Conservation (phyloP, 2,329 filamentous ascomycete species). For the Diaporthe ilicicola region DNA sequence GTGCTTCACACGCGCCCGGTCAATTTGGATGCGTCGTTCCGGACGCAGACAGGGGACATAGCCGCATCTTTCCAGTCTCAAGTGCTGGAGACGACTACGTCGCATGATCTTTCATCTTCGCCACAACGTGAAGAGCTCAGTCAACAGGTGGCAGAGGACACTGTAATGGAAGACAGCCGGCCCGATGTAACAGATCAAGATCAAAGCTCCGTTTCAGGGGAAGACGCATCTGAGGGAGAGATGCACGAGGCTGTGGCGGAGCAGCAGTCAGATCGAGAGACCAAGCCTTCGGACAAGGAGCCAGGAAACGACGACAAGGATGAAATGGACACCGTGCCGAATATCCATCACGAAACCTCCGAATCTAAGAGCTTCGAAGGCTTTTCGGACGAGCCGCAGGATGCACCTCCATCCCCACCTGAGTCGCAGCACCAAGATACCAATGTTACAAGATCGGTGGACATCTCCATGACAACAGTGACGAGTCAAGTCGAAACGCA, state of each 20-base stretch:
- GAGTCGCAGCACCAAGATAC: slow-evolving; percentile 2
- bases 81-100: neutral
- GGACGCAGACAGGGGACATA: slow-evolving; percentile 3
- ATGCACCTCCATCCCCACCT: slow-evolving; percentile 17
- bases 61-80: slow-evolving; percentile 9
- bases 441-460: neutral
- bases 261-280: neutral
- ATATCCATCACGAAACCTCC: neutral
- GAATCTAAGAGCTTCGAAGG: neutral
- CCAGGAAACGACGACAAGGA: neutral
- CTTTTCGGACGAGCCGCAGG: neutral
- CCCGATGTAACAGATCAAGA: neutral
- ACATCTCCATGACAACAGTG: slow-evolving; percentile 22
- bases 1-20: slow-evolving; percentile 3
- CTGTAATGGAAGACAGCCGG: neutral
- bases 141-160: neutral
- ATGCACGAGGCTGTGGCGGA: neutral
- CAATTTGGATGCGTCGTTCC: neutral
- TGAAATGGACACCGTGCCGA: neutral
- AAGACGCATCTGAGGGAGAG: slow-evolving; percentile 13
- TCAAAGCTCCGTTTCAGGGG: neutral
- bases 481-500: slow-evolving; percentile 19
- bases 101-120: neutral
- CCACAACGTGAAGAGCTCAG: neutral
- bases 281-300: neutral